These are phyloP conservation scores for Kewa caespitosa DNA, from an alignment of 179 eudicot species.

Conservation along the genomic window DNA sequence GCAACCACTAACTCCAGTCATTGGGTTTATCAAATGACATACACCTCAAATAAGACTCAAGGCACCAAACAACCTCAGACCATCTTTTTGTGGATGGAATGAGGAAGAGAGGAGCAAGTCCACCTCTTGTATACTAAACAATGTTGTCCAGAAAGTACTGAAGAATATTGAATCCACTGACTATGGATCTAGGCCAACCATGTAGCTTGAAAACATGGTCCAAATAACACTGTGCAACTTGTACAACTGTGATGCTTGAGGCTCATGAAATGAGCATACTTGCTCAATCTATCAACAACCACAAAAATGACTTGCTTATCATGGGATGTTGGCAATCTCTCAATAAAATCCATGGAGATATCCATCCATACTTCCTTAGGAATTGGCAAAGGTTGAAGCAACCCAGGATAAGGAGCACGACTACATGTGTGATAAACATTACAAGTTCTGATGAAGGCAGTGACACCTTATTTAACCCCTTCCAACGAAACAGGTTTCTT, in stretches of 20 bases:
- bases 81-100: neutral
- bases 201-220: neutral
- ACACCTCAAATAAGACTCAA: constrained; percentile 4
- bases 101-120: neutral
- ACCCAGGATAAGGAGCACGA: neutral
- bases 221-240: neutral
- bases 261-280: neutral
- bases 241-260: neutral
- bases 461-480: neutral
- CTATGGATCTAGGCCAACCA: neutral
- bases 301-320: neutral
- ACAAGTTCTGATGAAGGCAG: neutral
- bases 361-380: neutral
- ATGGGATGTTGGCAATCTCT: neutral
- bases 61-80: neutral
- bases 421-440: neutral
- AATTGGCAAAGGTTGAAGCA: neutral
- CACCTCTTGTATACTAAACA: neutral
- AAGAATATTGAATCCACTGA: neutral
- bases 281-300: neutral
- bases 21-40: neutral
- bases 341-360: neutral
- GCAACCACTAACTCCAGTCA: neutral
- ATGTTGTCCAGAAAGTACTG: neutral
- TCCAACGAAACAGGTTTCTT: neutral